Evolutionary conservation across 1,284 basidiomycete genomes (phyloP).

Genomic region (Pseudozyma thailandica): DNA sequence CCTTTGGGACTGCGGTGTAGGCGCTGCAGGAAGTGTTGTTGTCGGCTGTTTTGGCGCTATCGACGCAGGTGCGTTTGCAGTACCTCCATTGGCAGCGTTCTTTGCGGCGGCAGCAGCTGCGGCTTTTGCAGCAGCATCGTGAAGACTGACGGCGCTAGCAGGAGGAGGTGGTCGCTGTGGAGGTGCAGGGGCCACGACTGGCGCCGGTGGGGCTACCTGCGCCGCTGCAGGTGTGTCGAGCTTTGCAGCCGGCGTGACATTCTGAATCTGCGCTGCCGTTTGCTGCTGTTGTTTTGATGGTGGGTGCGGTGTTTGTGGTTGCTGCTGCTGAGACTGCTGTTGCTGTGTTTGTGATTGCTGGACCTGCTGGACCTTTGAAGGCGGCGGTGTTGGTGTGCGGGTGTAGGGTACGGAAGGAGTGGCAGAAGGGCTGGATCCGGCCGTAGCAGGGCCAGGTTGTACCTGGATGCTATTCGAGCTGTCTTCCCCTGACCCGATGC

Average conservation of each 20-base stretch:
- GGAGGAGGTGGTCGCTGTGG: conserved; percentile 21
- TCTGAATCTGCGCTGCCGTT: conserved; percentile 1
- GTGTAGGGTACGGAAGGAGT: conserved; percentile 1
- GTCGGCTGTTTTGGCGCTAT: conserved; percentile 10
- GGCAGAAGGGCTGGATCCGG: conserved; percentile 34
- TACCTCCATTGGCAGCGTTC: conserved; percentile 4
- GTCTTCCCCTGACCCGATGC: conserved; percentile 35
- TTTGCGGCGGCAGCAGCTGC: conserved; percentile 24
- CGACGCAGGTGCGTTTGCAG: conserved; percentile 3
- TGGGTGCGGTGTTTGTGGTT: too few species aligned
- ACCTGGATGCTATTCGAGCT: conserved; percentile 50
- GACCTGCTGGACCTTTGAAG: conserved; percentile 1
- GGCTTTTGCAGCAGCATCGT: conserved; percentile 28
- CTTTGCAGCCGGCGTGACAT: conserved; percentile 6
- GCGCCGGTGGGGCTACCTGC: conserved; percentile 1
- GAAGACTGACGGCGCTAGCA: conserved; percentile 40
- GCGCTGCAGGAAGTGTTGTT: not conserved
- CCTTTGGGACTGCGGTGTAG: not conserved
- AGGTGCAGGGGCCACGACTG: not conserved
- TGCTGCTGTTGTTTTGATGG: not conserved
- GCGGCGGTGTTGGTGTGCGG: conserved; percentile 25
- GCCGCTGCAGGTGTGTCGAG: not conserved
- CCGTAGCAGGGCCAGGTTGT: conserved; percentile 48
- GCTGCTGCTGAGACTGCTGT: conserved; percentile 26
- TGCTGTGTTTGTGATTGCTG: conserved; percentile 4